These are phyloP conservation scores for Aristolochia californica DNA, from an alignment of 164 flowering plant species.

Conservation along the genomic window DNA sequence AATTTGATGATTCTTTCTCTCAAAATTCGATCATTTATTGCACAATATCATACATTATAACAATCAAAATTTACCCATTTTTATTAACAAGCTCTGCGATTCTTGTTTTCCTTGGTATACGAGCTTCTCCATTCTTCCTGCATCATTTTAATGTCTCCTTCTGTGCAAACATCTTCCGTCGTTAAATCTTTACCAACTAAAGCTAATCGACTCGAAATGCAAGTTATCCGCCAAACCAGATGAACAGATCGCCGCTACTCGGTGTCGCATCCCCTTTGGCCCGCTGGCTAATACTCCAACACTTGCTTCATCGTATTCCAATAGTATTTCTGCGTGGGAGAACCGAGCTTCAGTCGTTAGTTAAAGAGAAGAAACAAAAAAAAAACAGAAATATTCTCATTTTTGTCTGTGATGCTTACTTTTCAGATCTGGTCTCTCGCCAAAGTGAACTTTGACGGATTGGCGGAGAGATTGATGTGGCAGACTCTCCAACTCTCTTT, in stretches of 20 bases:
- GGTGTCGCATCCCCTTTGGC: conserved; percentile 43
- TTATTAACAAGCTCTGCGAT: too few relatives aligned
- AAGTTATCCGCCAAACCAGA: conserved; percentile 36
- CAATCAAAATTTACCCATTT: too few relatives aligned
- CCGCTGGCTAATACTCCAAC: conserved; percentile 54
- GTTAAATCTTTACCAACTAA: conserved; percentile 32
- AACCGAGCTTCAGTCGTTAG: too few relatives aligned
- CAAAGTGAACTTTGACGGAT: conserved; percentile 50
- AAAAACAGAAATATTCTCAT: too few relatives aligned
- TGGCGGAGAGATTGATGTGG: conserved; percentile 42
- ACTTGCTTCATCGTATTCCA: conserved; percentile 31
- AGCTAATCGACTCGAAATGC: conserved; percentile 57
- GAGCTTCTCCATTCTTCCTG: too few relatives aligned
- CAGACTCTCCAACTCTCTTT: conserved; percentile 53
- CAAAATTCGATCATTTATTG: too few relatives aligned
- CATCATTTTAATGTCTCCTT: too few relatives aligned
- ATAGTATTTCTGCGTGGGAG: conserved; percentile 51
- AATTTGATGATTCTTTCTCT: too few relatives aligned
- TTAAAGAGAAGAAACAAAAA: too few relatives aligned
- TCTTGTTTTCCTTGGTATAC: too few relatives aligned
- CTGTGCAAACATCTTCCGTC: too few relatives aligned
- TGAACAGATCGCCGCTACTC: conserved; percentile 52
- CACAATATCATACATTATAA: too few relatives aligned
- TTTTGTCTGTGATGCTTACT: conserved; percentile 8
- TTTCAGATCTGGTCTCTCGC: conserved; percentile 57